Base-by-base conservation (phyloP, 2,329 filamentous ascomycete genomes). In the Colletotrichum orchidophilum region DNA sequence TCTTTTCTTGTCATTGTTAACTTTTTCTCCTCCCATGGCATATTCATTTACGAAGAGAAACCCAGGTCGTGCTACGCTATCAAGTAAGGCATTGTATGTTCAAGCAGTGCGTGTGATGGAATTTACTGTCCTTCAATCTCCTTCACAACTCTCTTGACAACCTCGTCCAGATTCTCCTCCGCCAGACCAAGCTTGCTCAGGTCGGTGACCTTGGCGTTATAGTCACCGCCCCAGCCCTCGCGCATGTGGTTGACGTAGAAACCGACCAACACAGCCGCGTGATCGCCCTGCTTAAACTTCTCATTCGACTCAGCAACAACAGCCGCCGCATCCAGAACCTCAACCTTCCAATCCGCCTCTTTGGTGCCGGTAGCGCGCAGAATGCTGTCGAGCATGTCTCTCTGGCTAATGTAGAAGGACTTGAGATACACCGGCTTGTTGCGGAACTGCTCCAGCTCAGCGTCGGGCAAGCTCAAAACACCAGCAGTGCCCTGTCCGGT, bases 371-470 rank as follows among this genome's bases (percentile, higher is more conserved):
- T 87, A 4, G 90, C 90, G 0, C 87, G 86, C 75, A 90, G 84
- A 11, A 91, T 79, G 27, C 85, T 86, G 52, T 87, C 86, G 67
- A 93, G 84, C 82, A 93, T 92, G n/a, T 93, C 90, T 12, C 85
- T 84, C 78, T 94, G 92, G 72, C 80, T 88, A 73, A 90, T 74
- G 13, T 81, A 78, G 80, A 92, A 93, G 65, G 87, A 90, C 13
- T 82, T 83, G n/a, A 91, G 74, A 74, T 85, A 88, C 1, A 91
- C 75, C 0, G 75, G 73, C 65, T 83, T 83, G 78, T 91, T 88
- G 3, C 29, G 80, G 75, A 75, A 83, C 73, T 61, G 81, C 35
- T 63, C 54, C 15, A 70, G 39, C 53, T 69, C 59, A 13, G 70
- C 12, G 24, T 69, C 54, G n/a, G 66, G 62, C 2, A 89, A 77